A percentile compares a stretch with the other conserved stretches of the same genome.
Conservation (phyloP, 345 rosid species). For the Cardiospermum halicacabum region DNA sequence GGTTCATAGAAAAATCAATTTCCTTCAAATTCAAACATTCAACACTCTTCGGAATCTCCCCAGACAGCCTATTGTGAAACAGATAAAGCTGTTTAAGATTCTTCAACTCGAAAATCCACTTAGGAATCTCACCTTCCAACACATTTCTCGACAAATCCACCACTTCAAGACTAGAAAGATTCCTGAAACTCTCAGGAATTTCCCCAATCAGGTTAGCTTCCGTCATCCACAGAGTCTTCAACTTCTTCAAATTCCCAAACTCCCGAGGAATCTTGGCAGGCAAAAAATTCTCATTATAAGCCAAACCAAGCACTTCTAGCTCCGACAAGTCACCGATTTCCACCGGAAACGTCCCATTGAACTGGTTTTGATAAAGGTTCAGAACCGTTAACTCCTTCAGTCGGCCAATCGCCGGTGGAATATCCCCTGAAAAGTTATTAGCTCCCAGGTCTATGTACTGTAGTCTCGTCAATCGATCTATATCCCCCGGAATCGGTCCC, state of each 20-base stretch:
- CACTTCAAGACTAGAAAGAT: constrained; percentile 39
- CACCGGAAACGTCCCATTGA: constrained; percentile 71
- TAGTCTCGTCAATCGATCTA: constrained; percentile 48
- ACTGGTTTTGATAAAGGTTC: constrained; percentile 33
- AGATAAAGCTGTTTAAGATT: constrained; percentile 43
- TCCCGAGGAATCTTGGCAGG: constrained; percentile 62
- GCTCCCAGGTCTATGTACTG: constrained; percentile 39
- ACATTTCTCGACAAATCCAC: constrained; percentile 49
- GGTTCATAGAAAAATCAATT: constrained; percentile 56
- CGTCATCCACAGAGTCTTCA: constrained; percentile 40
- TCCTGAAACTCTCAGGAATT: constrained; percentile 45
- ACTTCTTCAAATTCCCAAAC: constrained; percentile 52
- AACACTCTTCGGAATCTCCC: constrained; percentile 48
- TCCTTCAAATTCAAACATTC: constrained; percentile 32
- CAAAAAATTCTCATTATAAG: constrained; percentile 36
- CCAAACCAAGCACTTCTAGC: constrained; percentile 44
- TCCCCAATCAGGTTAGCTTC: constrained; percentile 53
- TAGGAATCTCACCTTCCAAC: constrained; percentile 56
- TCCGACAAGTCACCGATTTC: constrained; percentile 65
- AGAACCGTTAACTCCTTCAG: constrained; percentile 39
- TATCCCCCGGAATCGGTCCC: constrained; percentile 62
- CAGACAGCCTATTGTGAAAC: constrained; percentile 43
- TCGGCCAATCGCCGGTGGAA: constrained; percentile 49
- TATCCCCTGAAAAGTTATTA: constrained; percentile 66
- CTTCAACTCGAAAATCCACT: constrained; percentile 39